Evolutionary conservation across 202 grass and related monocot species (phyloP).

Genomic region (Dendrocalamus latiflorus): DNA sequence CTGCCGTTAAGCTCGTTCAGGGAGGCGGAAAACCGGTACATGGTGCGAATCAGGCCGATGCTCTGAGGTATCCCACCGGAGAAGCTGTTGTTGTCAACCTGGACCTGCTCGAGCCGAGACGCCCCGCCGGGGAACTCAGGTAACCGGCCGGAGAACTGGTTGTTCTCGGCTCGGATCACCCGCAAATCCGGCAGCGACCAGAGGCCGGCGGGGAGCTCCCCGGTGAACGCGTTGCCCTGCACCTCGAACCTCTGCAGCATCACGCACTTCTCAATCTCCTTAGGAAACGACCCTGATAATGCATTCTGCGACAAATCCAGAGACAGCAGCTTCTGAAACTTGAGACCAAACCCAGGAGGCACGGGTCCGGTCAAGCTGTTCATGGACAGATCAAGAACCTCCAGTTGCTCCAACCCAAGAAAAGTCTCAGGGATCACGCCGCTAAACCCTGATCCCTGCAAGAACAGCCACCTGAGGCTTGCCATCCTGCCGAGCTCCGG

Average conservation of each 20-base stretch:
- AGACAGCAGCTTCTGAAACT: conserved; percentile 35
- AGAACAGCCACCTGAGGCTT: conserved; percentile 48
- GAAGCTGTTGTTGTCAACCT: conserved; percentile 74
- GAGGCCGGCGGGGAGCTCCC: conserved; percentile 49
- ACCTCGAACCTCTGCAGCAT: conserved; percentile 66
- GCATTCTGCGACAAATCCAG: conserved; percentile 61
- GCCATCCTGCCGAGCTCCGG: conserved; percentile 42
- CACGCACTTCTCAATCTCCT: too few species aligned
- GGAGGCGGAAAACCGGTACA: conserved; percentile 76
- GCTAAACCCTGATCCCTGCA: conserved; percentile 60
- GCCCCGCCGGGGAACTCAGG: conserved; percentile 28
- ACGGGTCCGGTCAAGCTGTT: conserved; percentile 55
- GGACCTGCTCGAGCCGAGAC: conserved; percentile 66
- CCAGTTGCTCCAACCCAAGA: conserved; percentile 39
- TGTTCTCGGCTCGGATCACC: conserved; percentile 54
- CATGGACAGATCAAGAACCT: conserved; percentile 63
- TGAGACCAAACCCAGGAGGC: conserved; percentile 47
- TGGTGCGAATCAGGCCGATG: conserved; percentile 50
- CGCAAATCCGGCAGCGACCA: conserved; percentile 64
- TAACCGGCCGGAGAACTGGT: conserved; percentile 46
- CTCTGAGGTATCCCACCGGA: conserved; percentile 44
- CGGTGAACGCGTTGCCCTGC: conserved; percentile 58
- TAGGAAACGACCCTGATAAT: conserved; percentile 56
- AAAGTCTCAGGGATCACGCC: conserved; percentile 47
- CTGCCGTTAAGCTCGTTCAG: conserved; percentile 49